phyloP scores from a whole-genome alignment of 192 early-diverging fungal species.

The Pecoramyces ruminantium region DNA sequence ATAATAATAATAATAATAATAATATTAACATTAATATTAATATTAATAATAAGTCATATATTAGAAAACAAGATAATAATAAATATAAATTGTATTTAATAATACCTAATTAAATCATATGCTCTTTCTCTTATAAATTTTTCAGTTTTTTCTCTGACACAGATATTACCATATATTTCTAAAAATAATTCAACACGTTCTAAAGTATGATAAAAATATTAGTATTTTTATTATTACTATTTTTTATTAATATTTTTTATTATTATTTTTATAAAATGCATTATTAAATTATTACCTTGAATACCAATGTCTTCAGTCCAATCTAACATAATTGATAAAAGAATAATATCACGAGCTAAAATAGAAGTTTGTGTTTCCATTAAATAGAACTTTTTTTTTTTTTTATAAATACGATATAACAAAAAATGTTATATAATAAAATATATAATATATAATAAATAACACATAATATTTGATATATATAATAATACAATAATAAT shows the following conservation, averaged over 20 bases:
- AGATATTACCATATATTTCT: constrained; percentile 31
- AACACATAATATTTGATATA: too few relatives aligned
- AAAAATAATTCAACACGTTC: constrained; percentile 26
- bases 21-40: too few relatives aligned
- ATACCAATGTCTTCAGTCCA: constrained; percentile 7
- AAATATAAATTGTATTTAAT: too few relatives aligned
- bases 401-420: too few relatives aligned
- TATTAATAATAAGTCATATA: too few relatives aligned
- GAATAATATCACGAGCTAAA: constrained; percentile 22
- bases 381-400: constrained; percentile 26
- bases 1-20: too few relatives aligned
- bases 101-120: constrained; percentile 15
- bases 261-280: background rate
- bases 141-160: constrained; percentile 16
- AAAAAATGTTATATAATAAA: too few relatives aligned
- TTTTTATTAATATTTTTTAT: background rate
- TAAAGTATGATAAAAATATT: too few relatives aligned
- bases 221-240: constrained; percentile 2
- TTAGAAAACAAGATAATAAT: too few relatives aligned
- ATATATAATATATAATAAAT: too few relatives aligned
- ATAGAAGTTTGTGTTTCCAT: constrained; percentile 23
- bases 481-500: too few relatives aligned
- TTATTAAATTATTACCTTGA: constrained; percentile 6
- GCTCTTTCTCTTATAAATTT: constrained; percentile 8
- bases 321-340: constrained; percentile 19